Conservation (phyloP, 75 land plant species). For the Gnetum montanum region DNA sequence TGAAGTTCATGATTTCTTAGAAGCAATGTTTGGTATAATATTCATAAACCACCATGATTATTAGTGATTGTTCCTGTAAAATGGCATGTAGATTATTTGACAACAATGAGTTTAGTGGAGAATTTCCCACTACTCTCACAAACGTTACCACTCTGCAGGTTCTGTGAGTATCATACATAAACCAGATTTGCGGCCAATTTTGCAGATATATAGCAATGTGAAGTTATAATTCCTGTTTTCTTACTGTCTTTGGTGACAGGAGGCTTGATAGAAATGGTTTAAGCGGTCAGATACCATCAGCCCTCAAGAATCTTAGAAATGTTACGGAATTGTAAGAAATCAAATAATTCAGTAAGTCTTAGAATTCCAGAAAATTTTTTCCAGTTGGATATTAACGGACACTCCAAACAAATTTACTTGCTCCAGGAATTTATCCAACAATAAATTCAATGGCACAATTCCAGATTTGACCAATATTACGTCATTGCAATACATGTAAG, state of each 20-base stretch:
- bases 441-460: slow-evolving; percentile 30
- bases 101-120: slow-evolving; percentile 26
- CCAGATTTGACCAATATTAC: slow-evolving; percentile 49
- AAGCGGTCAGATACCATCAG: slow-evolving; percentile 43
- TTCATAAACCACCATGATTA: too few species aligned
- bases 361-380: too few species aligned
- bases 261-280: slow-evolving; percentile 58
- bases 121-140: slow-evolving; percentile 27
- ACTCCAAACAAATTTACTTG: too few species aligned
- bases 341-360: too few species aligned
- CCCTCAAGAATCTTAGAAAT: slow-evolving; percentile 34
- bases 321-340: slow-evolving; percentile 50
- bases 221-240: slow-evolving; percentile 8
- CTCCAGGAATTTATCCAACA: slow-evolving; percentile 54
- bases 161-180: slow-evolving; percentile 16
- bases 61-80: too few species aligned
- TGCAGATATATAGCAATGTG: slow-evolving; percentile 3
- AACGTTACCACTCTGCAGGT: slow-evolving; percentile 20
- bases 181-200: background rate
- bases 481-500: slow-evolving; percentile 52
- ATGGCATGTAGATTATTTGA: slow-evolving; percentile 26
- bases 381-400: too few species aligned
- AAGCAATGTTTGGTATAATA: too few species aligned
- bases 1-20: too few species aligned
- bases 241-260: slow-evolving; percentile 18